These are phyloP conservation scores for Auriculariales sp. DNA, from an alignment of 768 basidiomycete species.

Conservation along the genomic window DNA sequence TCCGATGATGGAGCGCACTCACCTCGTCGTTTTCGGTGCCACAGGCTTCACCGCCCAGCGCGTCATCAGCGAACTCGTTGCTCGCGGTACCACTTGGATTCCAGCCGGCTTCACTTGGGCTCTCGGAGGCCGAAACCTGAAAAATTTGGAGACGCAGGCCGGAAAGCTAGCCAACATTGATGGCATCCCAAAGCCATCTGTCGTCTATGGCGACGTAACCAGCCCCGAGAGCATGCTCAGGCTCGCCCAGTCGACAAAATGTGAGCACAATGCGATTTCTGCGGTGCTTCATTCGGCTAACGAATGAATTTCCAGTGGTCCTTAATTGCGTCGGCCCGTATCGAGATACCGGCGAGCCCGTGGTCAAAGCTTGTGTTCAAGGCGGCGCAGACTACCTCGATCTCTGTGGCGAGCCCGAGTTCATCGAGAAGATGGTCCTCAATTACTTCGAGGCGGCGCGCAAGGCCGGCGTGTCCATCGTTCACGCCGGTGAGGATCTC, in stretches of 20 bases:
- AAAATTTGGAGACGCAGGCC: background rate
- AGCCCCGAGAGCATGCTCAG: constrained; percentile 1
- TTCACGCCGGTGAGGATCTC: background rate
- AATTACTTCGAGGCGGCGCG: background rate
- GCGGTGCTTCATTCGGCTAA: background rate
- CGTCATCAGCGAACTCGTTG: background rate
- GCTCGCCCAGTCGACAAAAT: background rate
- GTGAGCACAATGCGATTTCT: background rate
- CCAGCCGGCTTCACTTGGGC: constrained; percentile 2
- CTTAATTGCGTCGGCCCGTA: constrained; percentile 6
- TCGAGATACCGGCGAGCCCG: constrained; percentile 5
- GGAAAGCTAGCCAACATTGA: background rate
- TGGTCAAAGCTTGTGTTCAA: constrained; percentile 5
- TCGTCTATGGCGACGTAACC: constrained; percentile 3
- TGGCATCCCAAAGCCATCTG: background rate
- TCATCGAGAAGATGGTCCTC: constrained; percentile 5
- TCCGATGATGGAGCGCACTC: background rate
- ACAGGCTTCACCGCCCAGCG: constrained; percentile 4
- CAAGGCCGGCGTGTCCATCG: background rate
- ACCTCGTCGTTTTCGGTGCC: constrained; percentile 2
- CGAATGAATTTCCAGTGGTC: background rate
- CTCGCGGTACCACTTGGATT: background rate
- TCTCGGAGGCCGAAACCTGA: constrained; percentile 2
- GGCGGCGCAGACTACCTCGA: constrained; percentile 3
- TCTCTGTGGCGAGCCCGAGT: constrained; percentile 7